A percentile compares a stretch with the other conserved stretches of the same genome.
These are phyloP conservation scores for Plasmodium malariae DNA, from an alignment of 169 alveolate species.

Conservation along the genomic window DNA sequence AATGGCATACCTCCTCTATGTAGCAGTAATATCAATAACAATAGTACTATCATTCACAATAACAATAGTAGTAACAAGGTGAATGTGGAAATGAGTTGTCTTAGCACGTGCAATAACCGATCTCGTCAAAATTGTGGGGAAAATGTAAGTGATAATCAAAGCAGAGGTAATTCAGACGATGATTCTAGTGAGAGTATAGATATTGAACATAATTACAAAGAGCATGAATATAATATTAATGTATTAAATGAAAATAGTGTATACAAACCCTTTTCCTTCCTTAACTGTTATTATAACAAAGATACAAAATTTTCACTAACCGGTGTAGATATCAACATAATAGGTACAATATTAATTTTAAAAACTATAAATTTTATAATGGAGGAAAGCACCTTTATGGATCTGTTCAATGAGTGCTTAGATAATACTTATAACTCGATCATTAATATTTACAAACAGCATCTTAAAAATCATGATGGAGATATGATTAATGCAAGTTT, in stretches of 20 bases:
- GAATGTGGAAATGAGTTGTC: background rate
- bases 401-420: conserved; percentile 58
- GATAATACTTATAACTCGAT: conserved; percentile 54
- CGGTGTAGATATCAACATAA: conserved; percentile 68
- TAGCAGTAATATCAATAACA: background rate
- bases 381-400: conserved; percentile 43
- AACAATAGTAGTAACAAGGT: background rate
- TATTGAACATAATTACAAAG: conserved; percentile 24
- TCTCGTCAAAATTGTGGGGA: background rate
- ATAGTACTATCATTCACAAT: background rate
- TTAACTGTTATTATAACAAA: conserved; percentile 23
- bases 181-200: conserved; percentile 56
- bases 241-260: conserved; percentile 61
- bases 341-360: conserved; percentile 71
- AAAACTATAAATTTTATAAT: conserved; percentile 68
- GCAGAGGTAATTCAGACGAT: background rate
- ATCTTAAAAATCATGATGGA: conserved; percentile 22
- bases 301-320: conserved; percentile 16
- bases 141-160: background rate
- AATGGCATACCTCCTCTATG: no score
- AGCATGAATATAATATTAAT: conserved; percentile 48
- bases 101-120: background rate
- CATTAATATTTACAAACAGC: conserved; percentile 30
- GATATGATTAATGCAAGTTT: conserved; percentile 54
- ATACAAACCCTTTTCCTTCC: conserved; percentile 45